Evolutionary conservation across 495 filamentous ascomycete species (phyloP).

Genomic region (Astrothelium macrocarpum): DNA sequence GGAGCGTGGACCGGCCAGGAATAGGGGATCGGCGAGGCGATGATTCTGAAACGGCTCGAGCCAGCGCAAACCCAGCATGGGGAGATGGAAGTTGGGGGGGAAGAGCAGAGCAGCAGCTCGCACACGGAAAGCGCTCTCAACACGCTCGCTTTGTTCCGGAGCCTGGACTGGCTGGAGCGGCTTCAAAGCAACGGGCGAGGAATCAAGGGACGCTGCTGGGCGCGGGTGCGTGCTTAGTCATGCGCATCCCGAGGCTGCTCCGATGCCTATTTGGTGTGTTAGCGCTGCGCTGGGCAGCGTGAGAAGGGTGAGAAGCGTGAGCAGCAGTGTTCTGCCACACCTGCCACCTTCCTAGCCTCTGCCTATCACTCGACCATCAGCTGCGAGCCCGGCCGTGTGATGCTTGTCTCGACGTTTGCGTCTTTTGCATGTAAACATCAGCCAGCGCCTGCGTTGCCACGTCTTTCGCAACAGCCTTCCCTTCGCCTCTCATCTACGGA

Average conservation of each 20-base stretch:
- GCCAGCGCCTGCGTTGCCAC: too few species aligned
- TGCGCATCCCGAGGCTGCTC: background rate
- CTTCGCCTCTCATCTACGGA: too few species aligned
- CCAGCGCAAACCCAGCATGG: background rate
- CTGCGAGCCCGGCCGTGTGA: background rate
- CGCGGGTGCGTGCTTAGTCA: background rate
- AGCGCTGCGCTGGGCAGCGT: too few species aligned
- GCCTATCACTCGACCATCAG: background rate
- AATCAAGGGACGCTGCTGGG: background rate
- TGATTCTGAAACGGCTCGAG: conserved; percentile 6
- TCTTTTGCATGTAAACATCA: background rate
- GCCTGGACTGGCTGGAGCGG: background rate
- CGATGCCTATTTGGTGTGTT: too few species aligned
- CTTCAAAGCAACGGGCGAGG: background rate
- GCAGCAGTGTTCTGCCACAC: too few species aligned
- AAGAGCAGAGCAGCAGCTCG: background rate
- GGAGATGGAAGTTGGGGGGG: background rate
- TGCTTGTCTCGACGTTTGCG: background rate
- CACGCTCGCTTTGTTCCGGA: background rate
- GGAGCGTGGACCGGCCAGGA: conserved; percentile 1
- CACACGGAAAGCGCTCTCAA: conserved; percentile 4
- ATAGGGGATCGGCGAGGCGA: conserved; percentile 6
- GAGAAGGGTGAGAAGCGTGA: too few species aligned
- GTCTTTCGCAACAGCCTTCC: too few species aligned
- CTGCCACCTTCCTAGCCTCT: background rate